Evolutionary conservation across 2,329 filamentous ascomycete species (phyloP).

Genomic region (Fusarium redolens): DNA sequence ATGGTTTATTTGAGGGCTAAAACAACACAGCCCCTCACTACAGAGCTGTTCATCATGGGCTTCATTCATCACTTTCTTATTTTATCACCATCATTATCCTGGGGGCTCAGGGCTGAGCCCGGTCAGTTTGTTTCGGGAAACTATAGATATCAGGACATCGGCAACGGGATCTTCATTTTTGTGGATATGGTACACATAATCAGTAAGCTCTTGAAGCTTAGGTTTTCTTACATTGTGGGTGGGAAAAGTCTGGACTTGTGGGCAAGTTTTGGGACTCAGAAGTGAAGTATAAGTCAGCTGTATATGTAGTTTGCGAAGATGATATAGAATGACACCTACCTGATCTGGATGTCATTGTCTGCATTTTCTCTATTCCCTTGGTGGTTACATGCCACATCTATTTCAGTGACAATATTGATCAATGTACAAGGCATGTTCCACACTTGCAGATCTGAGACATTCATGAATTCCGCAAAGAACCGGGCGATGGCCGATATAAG

Average conservation of each 20-base stretch:
- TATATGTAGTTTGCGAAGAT: slow-evolving; percentile 14
- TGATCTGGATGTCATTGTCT: neutral
- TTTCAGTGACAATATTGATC: neutral
- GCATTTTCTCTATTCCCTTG: neutral
- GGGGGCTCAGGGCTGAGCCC: neutral
- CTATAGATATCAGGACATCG: slow-evolving; percentile 21
- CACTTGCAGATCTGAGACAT: slow-evolving; percentile 13
- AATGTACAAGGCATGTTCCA: neutral
- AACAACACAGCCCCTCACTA: neutral
- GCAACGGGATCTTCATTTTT: slow-evolving; percentile 1
- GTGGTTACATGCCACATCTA: neutral
- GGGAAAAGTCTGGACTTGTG: neutral
- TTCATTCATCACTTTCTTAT: neutral
- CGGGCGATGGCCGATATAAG: neutral
- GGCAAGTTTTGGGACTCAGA: neutral
- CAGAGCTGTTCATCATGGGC: slow-evolving; percentile 4
- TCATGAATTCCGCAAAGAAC: neutral
- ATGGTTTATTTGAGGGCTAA: slow-evolving; percentile 3
- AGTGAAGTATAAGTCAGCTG: neutral
- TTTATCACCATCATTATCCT: neutral
- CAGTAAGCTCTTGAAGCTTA: neutral
- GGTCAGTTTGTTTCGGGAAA: neutral
- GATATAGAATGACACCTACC: neutral
- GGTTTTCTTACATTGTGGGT: neutral
- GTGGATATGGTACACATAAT: slow-evolving; percentile 9